Base-by-base conservation (phyloP, 805 yeast genomes). In the Tetrapisispora arboricola region DNA sequence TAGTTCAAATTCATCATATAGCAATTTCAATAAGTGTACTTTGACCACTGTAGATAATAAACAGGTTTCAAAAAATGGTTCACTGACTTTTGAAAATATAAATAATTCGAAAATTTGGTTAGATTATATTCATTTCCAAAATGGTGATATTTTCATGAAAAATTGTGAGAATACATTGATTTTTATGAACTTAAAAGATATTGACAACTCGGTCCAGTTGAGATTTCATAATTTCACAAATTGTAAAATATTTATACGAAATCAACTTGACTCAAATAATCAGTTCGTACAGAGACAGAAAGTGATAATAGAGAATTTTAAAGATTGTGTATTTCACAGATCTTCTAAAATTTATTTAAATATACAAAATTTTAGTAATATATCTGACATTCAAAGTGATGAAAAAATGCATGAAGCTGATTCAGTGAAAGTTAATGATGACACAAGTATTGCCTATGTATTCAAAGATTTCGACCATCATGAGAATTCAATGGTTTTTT, bases 291-390 rank as follows among this genome's bases (percentile, higher is more conserved):
- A 39, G 34, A 25, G 13, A 16, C 62, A 58, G 39, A 46, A 44
- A 9, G 48, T 60, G 4, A 41, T 57, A 4, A 41, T 60, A 10
- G 64, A 60, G 36, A 41, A 50, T 39, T 54, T 54, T 29, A 8
- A 40, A 12, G 38, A 49, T 6, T 54, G 57, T 21, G 38, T 36
- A 12, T 54, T 60, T 39, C 55, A 53, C 32, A 35, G 31, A 21
- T 20, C 38, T 17, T 44, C 51, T 12, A 36, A 47, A 32, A 25
- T 46, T 3, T 25, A 35, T 8, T 12, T 56, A 16, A 20, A 22
- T 2, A 47, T 59, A 12, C 54, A 57, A 29, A 52, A 58, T 38
- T 59, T 59, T 31, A 51, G 49, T 27, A 41, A 50, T 26, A 27
- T 54, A 20, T 34, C 29, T 16, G 16, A 4, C 7, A 6, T 34